Evolutionary conservation across 805 yeast species (phyloP), one percentile per base, ranked within the genome.

Genomic region (Teunomyces lycoperdinae): DNA sequence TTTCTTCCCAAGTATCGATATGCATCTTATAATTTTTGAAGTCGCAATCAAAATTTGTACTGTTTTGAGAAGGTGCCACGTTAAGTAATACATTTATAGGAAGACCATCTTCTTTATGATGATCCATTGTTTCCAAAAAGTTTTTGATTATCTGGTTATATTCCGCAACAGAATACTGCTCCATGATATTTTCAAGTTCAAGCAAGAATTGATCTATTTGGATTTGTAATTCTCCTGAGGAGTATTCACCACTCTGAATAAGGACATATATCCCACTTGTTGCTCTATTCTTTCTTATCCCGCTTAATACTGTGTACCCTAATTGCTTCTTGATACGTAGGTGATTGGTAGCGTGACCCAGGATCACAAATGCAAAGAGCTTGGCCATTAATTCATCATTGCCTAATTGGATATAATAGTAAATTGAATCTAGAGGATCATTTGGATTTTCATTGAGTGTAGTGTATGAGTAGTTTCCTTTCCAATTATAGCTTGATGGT

Each of bases 261-360:
- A 79, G 69, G 9, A 86, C 63, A 54, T 81, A 84, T 3, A 85
- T 50, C 0, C 92, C 92, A 29, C 78, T 61, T 0, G 83, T 76
- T 17, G 73, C 70, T 46, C 82, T 67, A 27, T 80, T 61, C 0
- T 77, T 55, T 49, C 87, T 65, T 24, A 75, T 47, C 0, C 89
- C 89, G 16, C 83, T 78, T n/a, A 76, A 53, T 0, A 84, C 80
- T 4, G 76, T 71, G 58, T 86, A 86, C 0, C 89, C 91, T 46
- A 86, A 61, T 52, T 81, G 86, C 49, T 73, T 74, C 53, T 74
- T 76, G 14, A 72, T 73, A 50, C 91, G 64, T 13, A 85, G 61
- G 42, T 78, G 82, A 2, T 74, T 66, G 1, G 68, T 62, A 14
- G 80, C 66, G 0, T 73, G 63, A 6, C 69, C 52, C 0, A 80